These are phyloP conservation scores for Luzula sylvatica DNA, from an alignment of 176 grass and related monocot genomes.

Conservation along the genomic window DNA sequence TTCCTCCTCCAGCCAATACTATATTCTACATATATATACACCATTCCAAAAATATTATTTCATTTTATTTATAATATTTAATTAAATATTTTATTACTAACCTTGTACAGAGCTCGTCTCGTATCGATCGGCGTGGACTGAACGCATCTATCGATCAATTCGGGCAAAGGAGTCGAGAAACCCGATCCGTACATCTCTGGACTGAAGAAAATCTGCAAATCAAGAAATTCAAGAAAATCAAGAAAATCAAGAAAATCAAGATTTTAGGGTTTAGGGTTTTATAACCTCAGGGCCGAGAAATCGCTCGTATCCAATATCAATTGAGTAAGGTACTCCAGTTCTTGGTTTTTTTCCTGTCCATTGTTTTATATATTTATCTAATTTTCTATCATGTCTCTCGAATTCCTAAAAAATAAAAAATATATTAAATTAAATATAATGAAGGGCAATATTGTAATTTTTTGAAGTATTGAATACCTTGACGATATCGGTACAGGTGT, in stretches of 20 bases:
- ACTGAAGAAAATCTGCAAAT: conserved; percentile 84
- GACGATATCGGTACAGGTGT: conserved; percentile 87
- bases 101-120: conserved; percentile 97
- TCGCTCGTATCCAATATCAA: conserved; percentile 93
- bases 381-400: conserved; percentile 81
- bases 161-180: conserved; percentile 67
- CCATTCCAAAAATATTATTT: background rate
- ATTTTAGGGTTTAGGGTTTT: too few relatives aligned
- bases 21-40: conserved; percentile 49
- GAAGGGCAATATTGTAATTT: background rate
- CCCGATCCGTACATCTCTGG: conserved; percentile 68
- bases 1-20: conserved; percentile 94
- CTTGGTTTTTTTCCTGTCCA: conserved; percentile 80
- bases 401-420: conserved; percentile 56
- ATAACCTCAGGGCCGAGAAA: conserved; percentile 99
- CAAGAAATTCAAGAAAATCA: too few relatives aligned
- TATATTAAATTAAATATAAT: conserved; percentile 13
- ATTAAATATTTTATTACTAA: conserved; percentile 23
- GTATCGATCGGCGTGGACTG: conserved; percentile 96
- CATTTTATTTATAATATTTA: background rate
- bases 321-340: conserved; percentile 75
- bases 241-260: too few relatives aligned
- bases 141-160: conserved; percentile 80
- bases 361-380: conserved; percentile 79
- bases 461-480: conserved; percentile 42